Conservation (phyloP, 129 eudicot species). For the Arctium minus region DNA sequence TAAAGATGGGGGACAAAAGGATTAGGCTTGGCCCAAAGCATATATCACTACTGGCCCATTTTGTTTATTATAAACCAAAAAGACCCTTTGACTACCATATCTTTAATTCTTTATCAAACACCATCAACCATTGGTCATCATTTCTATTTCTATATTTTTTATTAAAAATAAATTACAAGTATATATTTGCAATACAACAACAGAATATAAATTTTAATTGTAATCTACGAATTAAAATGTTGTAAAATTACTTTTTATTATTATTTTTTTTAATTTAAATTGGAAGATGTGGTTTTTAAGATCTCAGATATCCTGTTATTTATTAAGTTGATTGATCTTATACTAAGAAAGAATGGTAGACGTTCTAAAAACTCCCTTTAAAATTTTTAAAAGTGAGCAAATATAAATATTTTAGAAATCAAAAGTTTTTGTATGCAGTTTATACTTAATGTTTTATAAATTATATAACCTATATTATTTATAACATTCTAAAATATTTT, state of each 20-base stretch:
- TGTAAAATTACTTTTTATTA: not conserved
- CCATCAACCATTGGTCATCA: constrained; percentile 7
- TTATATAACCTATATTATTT: too few relatives aligned
- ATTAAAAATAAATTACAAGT: not conserved
- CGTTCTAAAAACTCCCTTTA: too few relatives aligned
- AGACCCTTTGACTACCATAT: constrained; percentile 6
- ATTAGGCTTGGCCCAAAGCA: constrained; percentile 24
- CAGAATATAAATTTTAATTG: not conserved
- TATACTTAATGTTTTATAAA: too few relatives aligned
- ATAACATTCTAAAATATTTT: too few relatives aligned
- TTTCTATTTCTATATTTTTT: not conserved
- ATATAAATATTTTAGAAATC: too few relatives aligned
- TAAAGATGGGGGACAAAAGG: constrained; percentile 19
- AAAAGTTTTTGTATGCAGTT: too few relatives aligned
- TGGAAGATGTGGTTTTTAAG: too few relatives aligned
- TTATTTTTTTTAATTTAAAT: too few relatives aligned
- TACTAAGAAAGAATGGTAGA: too few relatives aligned
- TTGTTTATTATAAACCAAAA: not conserved
- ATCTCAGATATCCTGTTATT: too few relatives aligned
- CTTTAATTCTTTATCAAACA: not conserved
- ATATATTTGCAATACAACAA: not conserved
- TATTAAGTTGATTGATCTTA: too few relatives aligned
- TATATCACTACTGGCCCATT: constrained; percentile 6
- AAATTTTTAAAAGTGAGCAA: too few relatives aligned
- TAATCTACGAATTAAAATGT: not conserved